Evolutionary conservation across 2,329 filamentous ascomycete species (phyloP).

Genomic region (Fusarium sulawesiense): DNA sequence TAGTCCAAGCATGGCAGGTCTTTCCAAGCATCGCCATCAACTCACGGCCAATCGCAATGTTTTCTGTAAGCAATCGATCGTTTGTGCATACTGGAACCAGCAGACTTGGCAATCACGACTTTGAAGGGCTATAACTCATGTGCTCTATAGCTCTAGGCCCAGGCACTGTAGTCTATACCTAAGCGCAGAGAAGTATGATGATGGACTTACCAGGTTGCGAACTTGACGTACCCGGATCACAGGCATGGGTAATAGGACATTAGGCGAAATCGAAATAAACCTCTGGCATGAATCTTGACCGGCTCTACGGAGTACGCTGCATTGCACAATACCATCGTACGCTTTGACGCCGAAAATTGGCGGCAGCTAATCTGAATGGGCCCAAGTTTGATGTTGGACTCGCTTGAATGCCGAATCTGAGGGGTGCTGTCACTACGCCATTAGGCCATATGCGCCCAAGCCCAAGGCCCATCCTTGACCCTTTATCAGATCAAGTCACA

Average conservation of each 20-base stretch:
- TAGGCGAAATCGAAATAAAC: conserved; percentile 8
- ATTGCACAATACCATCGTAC: not conserved
- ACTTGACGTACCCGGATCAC: not conserved
- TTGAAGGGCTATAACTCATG: conserved; percentile 7
- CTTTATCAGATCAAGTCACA: conserved; percentile 28
- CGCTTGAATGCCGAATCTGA: conserved; percentile 15
- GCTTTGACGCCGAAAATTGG: conserved; percentile 17
- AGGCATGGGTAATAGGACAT: conserved; percentile 1
- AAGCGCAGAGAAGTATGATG: not conserved
- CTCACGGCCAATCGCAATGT: conserved; percentile 6
- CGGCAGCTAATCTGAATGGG: conserved; percentile 5
- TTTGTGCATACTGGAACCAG: not conserved
- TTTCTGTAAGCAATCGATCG: not conserved
- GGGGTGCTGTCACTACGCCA: conserved; percentile 14
- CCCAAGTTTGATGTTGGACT: not conserved
- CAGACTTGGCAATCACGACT: not conserved
- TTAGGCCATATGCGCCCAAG: conserved; percentile 1
- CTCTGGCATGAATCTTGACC: conserved; percentile 11
- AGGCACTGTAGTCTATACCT: not conserved
- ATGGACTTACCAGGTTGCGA: conserved; percentile 4
- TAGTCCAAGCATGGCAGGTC: not conserved
- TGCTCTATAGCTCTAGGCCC: not conserved
- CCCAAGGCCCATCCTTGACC: not conserved
- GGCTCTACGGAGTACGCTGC: not conserved
- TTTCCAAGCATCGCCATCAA: not conserved